A percentile compares a stretch with the other conserved stretches of the same genome.
Conservation (phyloP, 768 basidiomycete genomes). For the Bullera alba region DNA sequence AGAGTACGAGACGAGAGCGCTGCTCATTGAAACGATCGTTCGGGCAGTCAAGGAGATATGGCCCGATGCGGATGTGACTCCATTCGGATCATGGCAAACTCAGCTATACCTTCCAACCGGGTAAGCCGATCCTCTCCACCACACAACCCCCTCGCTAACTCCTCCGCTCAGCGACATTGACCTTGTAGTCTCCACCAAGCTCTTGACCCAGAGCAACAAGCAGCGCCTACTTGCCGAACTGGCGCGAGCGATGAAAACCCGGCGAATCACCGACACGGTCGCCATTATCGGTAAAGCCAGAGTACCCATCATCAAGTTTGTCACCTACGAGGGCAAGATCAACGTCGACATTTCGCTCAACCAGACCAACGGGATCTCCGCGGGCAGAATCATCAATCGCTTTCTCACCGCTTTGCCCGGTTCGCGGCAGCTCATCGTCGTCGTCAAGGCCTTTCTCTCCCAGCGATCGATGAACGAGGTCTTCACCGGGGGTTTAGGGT, state of each 20-base stretch:
- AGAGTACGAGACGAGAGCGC: constrained; percentile 77
- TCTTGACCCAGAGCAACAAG: constrained; percentile 64
- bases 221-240: constrained; percentile 61
- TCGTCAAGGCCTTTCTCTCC: constrained; percentile 81
- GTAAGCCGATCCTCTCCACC: constrained; percentile 51
- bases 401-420: constrained; percentile 72
- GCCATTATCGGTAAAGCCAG: constrained; percentile 86
- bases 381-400: constrained; percentile 70
- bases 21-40: constrained; percentile 64
- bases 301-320: constrained; percentile 95
- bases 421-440: constrained; percentile 72
- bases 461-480: constrained; percentile 96
- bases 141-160: background rate
- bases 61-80: constrained; percentile 69
- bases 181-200: constrained; percentile 72
- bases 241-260: constrained; percentile 66
- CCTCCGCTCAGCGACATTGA: constrained; percentile 72
- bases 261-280: constrained; percentile 68
- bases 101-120: constrained; percentile 87
- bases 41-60: constrained; percentile 60
- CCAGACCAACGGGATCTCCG: constrained; percentile 73
- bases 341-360: constrained; percentile 92
- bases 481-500: constrained; percentile 89
- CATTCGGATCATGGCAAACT: constrained; percentile 90
- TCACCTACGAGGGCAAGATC: constrained; percentile 68